Evolutionary conservation across 768 basidiomycete species (phyloP).

Genomic region (Auriculariales sp.): DNA sequence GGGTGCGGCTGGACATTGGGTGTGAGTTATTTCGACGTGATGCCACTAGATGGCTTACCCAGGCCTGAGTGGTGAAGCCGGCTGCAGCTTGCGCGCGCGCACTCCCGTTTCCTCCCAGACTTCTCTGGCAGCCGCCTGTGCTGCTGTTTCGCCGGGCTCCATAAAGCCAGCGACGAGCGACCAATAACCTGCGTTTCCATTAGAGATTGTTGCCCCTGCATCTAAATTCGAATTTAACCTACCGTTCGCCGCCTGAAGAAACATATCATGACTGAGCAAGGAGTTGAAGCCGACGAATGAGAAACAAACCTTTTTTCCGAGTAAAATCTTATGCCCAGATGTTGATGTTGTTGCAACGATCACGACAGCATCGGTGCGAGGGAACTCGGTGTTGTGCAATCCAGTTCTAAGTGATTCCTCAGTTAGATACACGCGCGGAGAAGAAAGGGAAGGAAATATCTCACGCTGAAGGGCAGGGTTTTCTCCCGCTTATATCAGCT

Average conservation of each 20-base stretch:
- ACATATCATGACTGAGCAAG: too few species aligned
- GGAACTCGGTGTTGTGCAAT: conserved; percentile 74
- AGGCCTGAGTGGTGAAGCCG: conserved; percentile 79
- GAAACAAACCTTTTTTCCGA: conserved; percentile 65
- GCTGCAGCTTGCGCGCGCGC: conserved; percentile 60
- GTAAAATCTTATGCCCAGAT: conserved; percentile 65
- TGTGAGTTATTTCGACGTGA: background rate
- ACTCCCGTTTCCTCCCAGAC: conserved; percentile 95
- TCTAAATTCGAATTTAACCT: too few species aligned
- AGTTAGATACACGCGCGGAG: background rate
- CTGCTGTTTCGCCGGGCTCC: conserved; percentile 87
- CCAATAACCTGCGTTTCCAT: conserved; percentile 34
- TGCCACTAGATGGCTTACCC: conserved; percentile 33
- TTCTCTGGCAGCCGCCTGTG: conserved; percentile 84
- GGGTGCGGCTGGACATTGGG: conserved; percentile 64
- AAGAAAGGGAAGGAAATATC: conserved; percentile 10
- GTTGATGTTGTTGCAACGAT: conserved; percentile 81
- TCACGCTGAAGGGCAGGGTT: conserved; percentile 60
- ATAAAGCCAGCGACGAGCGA: conserved; percentile 89
- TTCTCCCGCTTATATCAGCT: conserved; percentile 43
- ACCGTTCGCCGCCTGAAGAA: too few species aligned
- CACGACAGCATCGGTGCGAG: conserved; percentile 76
- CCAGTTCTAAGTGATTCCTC: conserved; percentile 41
- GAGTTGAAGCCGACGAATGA: background rate
- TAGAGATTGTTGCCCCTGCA: background rate